Conservation (phyloP, 164 flowering plant genomes). For the Stephania yunnanensis region DNA sequence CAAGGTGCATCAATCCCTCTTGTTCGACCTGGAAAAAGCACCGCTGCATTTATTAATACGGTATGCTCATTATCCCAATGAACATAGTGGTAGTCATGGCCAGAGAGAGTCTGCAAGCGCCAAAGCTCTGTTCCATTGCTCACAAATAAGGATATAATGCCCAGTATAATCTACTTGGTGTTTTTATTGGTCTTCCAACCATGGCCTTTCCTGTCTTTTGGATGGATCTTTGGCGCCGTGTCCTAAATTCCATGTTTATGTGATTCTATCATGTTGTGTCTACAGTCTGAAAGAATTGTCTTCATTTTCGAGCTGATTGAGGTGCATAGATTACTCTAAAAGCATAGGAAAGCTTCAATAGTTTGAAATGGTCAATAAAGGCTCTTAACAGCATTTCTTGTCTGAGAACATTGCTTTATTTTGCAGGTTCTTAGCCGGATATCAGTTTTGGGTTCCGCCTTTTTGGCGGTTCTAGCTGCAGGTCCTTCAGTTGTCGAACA, state of each 20-base stretch:
- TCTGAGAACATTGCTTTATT: constrained; percentile 2
- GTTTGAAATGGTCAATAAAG: background rate
- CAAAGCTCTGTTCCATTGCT: background rate
- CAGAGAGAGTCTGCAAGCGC: background rate
- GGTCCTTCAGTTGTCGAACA: constrained; percentile 94
- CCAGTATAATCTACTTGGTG: background rate
- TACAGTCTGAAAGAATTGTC: background rate
- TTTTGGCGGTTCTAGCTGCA: constrained; percentile 88
- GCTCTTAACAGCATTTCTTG: background rate
- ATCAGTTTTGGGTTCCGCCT: constrained; percentile 92
- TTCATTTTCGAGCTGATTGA: background rate
- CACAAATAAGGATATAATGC: background rate
- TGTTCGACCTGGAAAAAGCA: constrained; percentile 94
- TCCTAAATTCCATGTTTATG: no score
- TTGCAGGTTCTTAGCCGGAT: constrained; percentile 88
- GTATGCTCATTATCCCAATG: constrained; percentile 32
- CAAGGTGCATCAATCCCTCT: constrained; percentile 99
- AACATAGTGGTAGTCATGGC: background rate
- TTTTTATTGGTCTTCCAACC: background rate
- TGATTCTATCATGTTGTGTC: no score
- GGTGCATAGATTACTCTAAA: background rate
- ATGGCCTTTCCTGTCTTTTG: background rate
- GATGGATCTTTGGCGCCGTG: no score
- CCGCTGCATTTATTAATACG: constrained; percentile 77
- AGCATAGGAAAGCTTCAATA: background rate